Base-by-base conservation (phyloP, 257 asterid genomes). In the Penstemon barbatus region DNA sequence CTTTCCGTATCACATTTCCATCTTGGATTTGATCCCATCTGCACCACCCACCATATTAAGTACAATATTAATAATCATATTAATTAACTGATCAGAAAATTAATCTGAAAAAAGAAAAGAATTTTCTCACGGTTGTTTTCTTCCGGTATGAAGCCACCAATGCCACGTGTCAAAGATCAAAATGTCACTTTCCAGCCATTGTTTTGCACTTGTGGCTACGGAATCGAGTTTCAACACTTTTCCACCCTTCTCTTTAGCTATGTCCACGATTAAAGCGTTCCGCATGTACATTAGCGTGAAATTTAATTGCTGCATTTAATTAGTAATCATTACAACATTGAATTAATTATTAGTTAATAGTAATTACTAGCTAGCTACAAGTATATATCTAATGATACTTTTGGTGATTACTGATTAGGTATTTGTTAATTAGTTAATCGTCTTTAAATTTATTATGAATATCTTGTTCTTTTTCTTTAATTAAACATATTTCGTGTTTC, bases 161-260 rank as follows among this genome's bases (percentile, higher is more conserved):
- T 83, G 88, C 86, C 86, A 80, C 4, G 86, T 55, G 66, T 78
- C 77, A 68, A 83, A 83, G 54, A 83, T 71, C 58, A 83, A 68
- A n/a, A 78, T 44, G 45, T 80, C 74, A 39, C 45, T 68, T 19
- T 70, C 60, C 43, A 73, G 75, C 88, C 88, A 83, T 41, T 51
- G 76, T 10, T 41, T 65, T 1, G 70, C 37, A 41, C 76, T 68
- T 3, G 63, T 51, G 4, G 68, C 65, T 3, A 83, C 52, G 1
- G 88, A 80, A 63, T 78, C 66, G 12, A 80, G 72, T n/a, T 78
- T 72, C 65, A 83, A 57, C 43, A 83, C 74, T 71, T 81, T 65
- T 0, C 10, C 65, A 39, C 69, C 62, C 9, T 46, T 73, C n/a
- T 71, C 66, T 12, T 7, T 53, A 11, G 10, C 58, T 33, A 74